Percentiles rank a stretch among this genome's conserved stretches.
Evolutionary conservation across 805 yeast genomes (phyloP).

Genomic region (Saturnispora saitoi): DNA sequence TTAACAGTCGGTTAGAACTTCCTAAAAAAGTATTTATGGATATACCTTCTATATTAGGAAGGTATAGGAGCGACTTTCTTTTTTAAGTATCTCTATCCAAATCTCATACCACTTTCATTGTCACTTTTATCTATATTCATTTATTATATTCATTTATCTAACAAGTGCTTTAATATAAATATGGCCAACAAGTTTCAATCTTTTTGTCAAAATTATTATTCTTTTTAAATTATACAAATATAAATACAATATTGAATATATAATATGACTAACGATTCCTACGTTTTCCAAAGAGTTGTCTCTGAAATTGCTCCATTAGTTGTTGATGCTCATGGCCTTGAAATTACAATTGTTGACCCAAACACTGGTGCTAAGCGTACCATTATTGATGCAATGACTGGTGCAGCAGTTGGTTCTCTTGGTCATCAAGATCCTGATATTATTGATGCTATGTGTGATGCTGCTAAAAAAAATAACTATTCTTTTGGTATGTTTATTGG

Average conservation of each 20-base stretch:
- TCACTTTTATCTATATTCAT: neutral
- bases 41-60: conserved; percentile 8
- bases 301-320: conserved; percentile 18
- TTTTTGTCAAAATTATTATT: neutral
- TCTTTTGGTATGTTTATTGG: conserved; percentile 29
- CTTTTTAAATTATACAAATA: neutral
- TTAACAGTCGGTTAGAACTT: neutral
- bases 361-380: conserved; percentile 29
- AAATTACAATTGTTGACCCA: conserved; percentile 29
- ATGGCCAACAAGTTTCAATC: neutral
- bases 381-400: conserved; percentile 39
- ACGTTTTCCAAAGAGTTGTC: conserved; percentile 18
- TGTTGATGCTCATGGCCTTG: conserved; percentile 17
- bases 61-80: conserved; percentile 6
- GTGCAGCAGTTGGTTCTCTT: conserved; percentile 45
- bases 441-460: conserved; percentile 31
- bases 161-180: neutral
- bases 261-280: conserved; percentile 13
- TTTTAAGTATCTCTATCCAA: neutral
- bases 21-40: neutral
- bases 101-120: neutral
- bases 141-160: neutral
- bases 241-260: neutral
- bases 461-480: conserved; percentile 31
- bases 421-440: conserved; percentile 38